phyloP scores from a whole-genome alignment of 352 stramenopile species.

The Phytophthora idaei region DNA sequence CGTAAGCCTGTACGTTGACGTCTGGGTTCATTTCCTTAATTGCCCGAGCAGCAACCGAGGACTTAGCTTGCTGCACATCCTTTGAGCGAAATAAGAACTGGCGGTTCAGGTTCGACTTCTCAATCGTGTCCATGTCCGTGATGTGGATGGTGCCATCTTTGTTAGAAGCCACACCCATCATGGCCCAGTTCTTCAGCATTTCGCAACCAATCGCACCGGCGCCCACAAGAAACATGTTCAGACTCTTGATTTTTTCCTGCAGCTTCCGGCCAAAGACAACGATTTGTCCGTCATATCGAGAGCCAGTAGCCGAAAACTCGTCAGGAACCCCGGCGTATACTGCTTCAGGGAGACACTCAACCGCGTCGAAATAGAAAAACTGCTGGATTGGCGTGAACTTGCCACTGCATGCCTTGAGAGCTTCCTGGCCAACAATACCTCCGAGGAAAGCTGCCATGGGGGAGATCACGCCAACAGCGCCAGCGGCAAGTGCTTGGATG shows the following conservation, averaged over 20 bases:
- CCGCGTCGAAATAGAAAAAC: slow-evolving; percentile 99
- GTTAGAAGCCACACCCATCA: slow-evolving; percentile 97
- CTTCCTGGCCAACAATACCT: slow-evolving; percentile 97
- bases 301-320: slow-evolving; percentile 72
- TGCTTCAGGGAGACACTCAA: slow-evolving; percentile 95
- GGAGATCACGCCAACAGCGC: slow-evolving; percentile 91
- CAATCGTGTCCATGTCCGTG: slow-evolving; percentile 99
- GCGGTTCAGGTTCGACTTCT: slow-evolving; percentile 98
- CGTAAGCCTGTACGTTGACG: slow-evolving; percentile 91
- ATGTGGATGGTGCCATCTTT: slow-evolving; percentile 92
- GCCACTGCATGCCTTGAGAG: slow-evolving; percentile 98
- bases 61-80: slow-evolving; percentile 98
- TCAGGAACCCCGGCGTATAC: slow-evolving; percentile 45
- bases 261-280: slow-evolving; percentile 87
- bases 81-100: slow-evolving; percentile 99
- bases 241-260: slow-evolving; percentile 82
- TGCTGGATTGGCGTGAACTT: slow-evolving; percentile 99
- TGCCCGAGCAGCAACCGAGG: slow-evolving; percentile 90
- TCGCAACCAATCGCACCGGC: slow-evolving; percentile 99
- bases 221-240: slow-evolving; percentile 98
- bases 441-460: slow-evolving; percentile 98
- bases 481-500: slow-evolving; percentile 83
- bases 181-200: slow-evolving; percentile 99
- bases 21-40: slow-evolving; percentile 96
- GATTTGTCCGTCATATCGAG: slow-evolving; percentile 94